Percentiles rank a stretch among this genome's conserved stretches.
Evolutionary conservation across 352 stramenopile species (phyloP).

Genomic region (Phytopythium delawarense): DNA sequence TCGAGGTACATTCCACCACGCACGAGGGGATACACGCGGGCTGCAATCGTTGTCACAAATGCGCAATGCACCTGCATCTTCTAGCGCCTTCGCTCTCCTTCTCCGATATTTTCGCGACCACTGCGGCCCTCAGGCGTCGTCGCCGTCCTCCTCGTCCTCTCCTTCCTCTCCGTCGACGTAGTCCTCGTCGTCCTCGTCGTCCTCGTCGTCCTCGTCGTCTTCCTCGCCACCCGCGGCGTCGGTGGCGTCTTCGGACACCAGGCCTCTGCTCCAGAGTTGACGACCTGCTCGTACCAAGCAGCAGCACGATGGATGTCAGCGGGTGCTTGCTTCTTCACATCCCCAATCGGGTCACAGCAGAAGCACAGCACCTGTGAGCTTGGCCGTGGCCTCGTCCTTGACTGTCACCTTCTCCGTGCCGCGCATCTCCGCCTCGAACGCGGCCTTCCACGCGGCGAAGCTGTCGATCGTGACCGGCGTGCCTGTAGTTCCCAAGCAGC

Average conservation of each 20-base stretch:
- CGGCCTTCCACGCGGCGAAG: conserved; percentile 67
- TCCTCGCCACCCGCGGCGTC: conserved; percentile 19
- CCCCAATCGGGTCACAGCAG: background rate
- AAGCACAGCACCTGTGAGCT: conserved; percentile 55
- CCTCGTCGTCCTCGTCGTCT: conserved; percentile 30
- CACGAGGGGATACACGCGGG: background rate
- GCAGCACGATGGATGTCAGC: background rate
- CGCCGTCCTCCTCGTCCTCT: conserved; percentile 26
- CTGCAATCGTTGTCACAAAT: background rate
- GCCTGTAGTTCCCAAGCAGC: conserved; percentile 17
- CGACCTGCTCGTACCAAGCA: conserved; percentile 27
- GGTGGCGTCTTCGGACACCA: conserved; percentile 63
- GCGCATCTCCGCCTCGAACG: conserved; percentile 70
- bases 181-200: conserved; percentile 33
- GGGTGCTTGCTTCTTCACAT: background rate
- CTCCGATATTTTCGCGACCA: background rate
- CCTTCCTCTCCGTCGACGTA: conserved; percentile 27
- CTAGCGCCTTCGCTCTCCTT: background rate
- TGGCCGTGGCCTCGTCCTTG: conserved; percentile 68
- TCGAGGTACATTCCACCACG: conserved; percentile 5
- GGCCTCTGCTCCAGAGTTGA: conserved; percentile 64
- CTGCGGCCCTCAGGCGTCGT: conserved; percentile 4
- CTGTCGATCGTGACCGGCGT: conserved; percentile 78
- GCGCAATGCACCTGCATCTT: background rate
- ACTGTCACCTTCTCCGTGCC: conserved; percentile 32